Evolutionary conservation across 2,329 filamentous ascomycete genomes (phyloP), one percentile per base, ranked within the genome.

Genomic region (Ophiocordyceps camponoti-rufipedis): DNA sequence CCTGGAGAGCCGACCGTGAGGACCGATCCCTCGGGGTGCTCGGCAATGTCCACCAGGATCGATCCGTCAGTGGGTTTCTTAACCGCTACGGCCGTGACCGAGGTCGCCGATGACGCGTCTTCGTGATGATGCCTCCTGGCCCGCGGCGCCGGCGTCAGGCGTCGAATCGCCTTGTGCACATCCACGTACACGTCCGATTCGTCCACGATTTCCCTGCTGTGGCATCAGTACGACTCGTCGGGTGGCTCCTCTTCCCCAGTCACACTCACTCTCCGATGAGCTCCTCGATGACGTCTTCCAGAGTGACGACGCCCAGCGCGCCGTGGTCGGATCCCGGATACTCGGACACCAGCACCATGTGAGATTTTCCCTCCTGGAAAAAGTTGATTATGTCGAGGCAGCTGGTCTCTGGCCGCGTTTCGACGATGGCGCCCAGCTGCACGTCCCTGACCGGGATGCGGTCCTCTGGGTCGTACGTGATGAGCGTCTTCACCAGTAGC

Each of bases 351-450:
- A 98, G 70, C 0, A 96, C 89, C 88, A 98, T 94, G 62, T 98
- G 91, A 1, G 88, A 94, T 62, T 98, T 98, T 55, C 91, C 91
- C 68, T 98, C 91, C 62, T 98, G 91, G 68, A 98, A 98, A 64
- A 95, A 98, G 66, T 98, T 98, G 65, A 98, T 86, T 56, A 98
- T 96, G 61, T 98, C 91, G 46, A 98, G 66, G 60, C 91, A 98
- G 66, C 88, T 95, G 0, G 91, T 98, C 58, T 95, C 86, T 0
- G 91, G 86, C 10, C 85, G 78, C 0, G 91, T 98, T 62, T 98
- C 91, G 1, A 93, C 91, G 7, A 98, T 75, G 0, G 91, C 95
- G 13, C 91, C 91, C 44, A 98, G 71, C 8, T 87, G 80, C 58
- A 98, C 95, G 49, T 96, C 89, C 49, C 82, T 75, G 33, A 98